Percentiles rank a stretch among this genome's conserved stretches.
These are phyloP conservation scores for Sanguinoderma infundibulare DNA, from an alignment of 1,284 basidiomycete genomes.

Conservation along the genomic window DNA sequence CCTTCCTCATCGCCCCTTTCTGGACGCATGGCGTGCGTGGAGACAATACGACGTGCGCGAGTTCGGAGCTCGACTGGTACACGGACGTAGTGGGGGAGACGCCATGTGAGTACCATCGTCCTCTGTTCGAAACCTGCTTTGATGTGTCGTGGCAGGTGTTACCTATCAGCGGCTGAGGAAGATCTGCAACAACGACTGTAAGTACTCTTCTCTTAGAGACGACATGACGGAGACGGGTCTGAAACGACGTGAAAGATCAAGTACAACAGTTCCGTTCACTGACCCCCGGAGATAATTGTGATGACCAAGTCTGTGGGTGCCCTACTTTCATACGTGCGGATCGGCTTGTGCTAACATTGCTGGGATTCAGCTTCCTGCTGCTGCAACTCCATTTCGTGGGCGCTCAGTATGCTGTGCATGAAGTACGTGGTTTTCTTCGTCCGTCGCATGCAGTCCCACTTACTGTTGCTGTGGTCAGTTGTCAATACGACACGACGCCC, in stretches of 20 bases:
- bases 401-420: slow-evolving; percentile 29
- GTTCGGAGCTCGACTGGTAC: slow-evolving; percentile 20
- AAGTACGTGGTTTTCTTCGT: slow-evolving; percentile 23
- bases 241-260: slow-evolving; percentile 6
- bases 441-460: neutral
- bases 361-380: slow-evolving; percentile 19
- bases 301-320: slow-evolving; percentile 23
- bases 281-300: slow-evolving; percentile 25
- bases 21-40: neutral
- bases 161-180: slow-evolving; percentile 25
- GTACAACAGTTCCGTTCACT: slow-evolving; percentile 11
- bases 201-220: neutral
- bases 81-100: slow-evolving; percentile 17
- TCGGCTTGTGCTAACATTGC: neutral
- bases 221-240: neutral
- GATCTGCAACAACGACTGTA: slow-evolving; percentile 26
- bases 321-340: neutral
- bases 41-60: slow-evolving; percentile 11
- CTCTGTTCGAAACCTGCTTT: neutral
- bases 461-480: slow-evolving; percentile 7
- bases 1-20: neutral
- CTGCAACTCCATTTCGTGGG: slow-evolving; percentile 25
- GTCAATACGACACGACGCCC: slow-evolving; percentile 15
- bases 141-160: slow-evolving; percentile 7
- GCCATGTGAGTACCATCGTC: slow-evolving; percentile 13